Evolutionary conservation across 805 yeast species (phyloP).

Genomic region (Lachancea dasiensis): DNA sequence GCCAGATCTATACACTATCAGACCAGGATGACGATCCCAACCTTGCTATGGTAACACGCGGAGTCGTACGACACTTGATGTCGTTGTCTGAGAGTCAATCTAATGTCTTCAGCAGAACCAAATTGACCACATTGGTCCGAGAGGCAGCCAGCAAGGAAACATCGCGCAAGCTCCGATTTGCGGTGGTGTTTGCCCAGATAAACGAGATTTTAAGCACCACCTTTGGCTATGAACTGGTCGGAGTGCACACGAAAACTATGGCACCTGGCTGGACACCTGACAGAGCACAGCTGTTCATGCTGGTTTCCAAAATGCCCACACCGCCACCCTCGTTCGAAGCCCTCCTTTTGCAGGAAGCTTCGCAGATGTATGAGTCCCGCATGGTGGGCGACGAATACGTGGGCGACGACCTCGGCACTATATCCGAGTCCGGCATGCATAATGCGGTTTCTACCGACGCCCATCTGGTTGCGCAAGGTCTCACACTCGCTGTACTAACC

Average conservation of each 20-base stretch:
- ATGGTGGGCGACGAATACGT: conserved; percentile 18
- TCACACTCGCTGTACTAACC: conserved; percentile 18
- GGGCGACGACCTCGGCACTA: conserved; percentile 16
- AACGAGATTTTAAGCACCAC: conserved; percentile 22
- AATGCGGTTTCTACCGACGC: conserved; percentile 17
- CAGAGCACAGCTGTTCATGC: conserved; percentile 22
- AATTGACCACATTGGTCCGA: conserved; percentile 17
- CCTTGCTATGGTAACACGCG: conserved; percentile 14
- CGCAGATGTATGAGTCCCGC: conserved; percentile 12
- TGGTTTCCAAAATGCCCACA: conserved; percentile 17
- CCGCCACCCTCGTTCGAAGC: conserved; percentile 14
- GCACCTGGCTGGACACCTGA: not conserved
- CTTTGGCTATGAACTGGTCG: conserved; percentile 24
- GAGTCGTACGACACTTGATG: conserved; percentile 22
- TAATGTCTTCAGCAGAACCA: conserved; percentile 19
- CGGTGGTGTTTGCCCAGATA: conserved; percentile 11
- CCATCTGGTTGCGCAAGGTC: conserved; percentile 22
- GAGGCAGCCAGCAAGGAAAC: conserved; percentile 21
- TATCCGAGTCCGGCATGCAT: conserved; percentile 12
- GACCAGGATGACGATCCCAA: conserved; percentile 10
- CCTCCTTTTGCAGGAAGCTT: conserved; percentile 15
- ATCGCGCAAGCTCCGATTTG: conserved; percentile 13
- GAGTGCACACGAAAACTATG: conserved; percentile 16
- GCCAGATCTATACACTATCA: not conserved
- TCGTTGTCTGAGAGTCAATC: conserved; percentile 21